Base-by-base conservation (phyloP, 2,329 filamentous ascomycete species). In the Plectosphaerella plurivora region DNA sequence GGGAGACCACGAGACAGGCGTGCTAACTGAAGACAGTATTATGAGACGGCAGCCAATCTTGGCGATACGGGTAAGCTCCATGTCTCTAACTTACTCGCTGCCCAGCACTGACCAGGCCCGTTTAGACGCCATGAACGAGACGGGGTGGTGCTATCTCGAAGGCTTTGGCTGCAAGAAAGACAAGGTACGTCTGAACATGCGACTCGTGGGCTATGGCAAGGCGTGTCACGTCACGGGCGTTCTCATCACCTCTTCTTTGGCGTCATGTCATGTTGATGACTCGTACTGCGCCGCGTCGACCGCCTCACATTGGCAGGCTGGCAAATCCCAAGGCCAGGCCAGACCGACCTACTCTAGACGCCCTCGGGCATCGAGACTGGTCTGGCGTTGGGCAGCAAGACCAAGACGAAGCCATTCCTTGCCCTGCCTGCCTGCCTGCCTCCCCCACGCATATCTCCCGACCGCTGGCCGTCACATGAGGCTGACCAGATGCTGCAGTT, bases 151-250 rank as follows among this genome's bases (percentile, higher is more conserved):
- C 75, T 97, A 94, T 77, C 71, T 95, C 25, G 88, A 97, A 67
- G 94, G 94, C n/a, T 96, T 96, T 71, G 94, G 94, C 35, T 93
- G 91, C 65, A 94, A 91, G 70, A 99, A 97, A 71, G 92, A 99
- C 76, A 97, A 96, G 89, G 93, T 97, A 79, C 72, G 89, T 82
- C 55, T 44, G 46, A 41, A 57, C 56, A 52, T 44, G n/a, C 11
- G 16, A 15, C 10, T 18, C n/a, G 41, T 5, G 16, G 41, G 16
- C 5, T 18, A 44, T 44, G 16, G 16, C 41, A 18, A 44, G n/a
- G 37, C 41, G 37, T 7, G 8, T 9, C 37, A 44, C 41, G 18
- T 44, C 41, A 44, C 41, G 11, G 10, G 18, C 16, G n/a, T 11
- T 44, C 15, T 4, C 15, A 39, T 44, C 18, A 16, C 41, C 15